These are phyloP conservation scores for Diaporthe sp. DNA, from an alignment of 2,329 filamentous ascomycete genomes.

Conservation along the genomic window DNA sequence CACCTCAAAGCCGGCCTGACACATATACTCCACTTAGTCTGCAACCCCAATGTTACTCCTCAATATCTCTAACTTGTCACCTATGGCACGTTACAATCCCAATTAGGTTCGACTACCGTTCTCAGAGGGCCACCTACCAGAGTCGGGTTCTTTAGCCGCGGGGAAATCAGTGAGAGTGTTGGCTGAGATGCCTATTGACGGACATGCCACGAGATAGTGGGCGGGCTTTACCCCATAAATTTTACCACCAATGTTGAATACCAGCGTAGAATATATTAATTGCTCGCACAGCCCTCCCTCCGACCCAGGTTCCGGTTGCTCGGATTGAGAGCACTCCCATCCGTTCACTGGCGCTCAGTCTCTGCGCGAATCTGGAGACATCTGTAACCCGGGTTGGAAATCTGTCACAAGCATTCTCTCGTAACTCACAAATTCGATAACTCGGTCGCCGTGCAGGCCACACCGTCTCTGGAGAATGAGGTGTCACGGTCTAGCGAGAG, in stretches of 20 bases:
- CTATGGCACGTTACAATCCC: slow-evolving; percentile 26
- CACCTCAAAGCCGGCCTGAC: slow-evolving; percentile 18
- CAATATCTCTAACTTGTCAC: slow-evolving; percentile 8
- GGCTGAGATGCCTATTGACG: slow-evolving; percentile 6
- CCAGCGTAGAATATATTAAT: background rate
- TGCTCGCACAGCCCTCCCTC: background rate
- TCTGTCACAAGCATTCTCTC: background rate
- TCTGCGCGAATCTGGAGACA: background rate
- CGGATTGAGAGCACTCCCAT: background rate
- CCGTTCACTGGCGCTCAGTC: background rate
- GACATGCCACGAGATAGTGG: background rate
- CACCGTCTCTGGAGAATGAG: background rate
- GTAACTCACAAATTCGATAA: background rate
- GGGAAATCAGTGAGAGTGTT: background rate
- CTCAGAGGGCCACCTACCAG: background rate
- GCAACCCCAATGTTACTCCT: slow-evolving; percentile 16
- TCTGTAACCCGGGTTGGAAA: background rate
- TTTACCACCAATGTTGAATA: slow-evolving; percentile 22
- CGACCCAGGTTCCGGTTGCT: background rate
- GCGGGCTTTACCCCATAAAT: background rate
- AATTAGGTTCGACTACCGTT: slow-evolving; percentile 6
- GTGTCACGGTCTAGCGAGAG: slow-evolving; percentile 8
- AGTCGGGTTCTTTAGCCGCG: background rate
- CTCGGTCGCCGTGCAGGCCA: background rate
- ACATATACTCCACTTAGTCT: slow-evolving; percentile 23